Evolutionary conservation across 192 early-diverging fungal genomes (phyloP).

Genomic region (Dissophora globulifera): DNA sequence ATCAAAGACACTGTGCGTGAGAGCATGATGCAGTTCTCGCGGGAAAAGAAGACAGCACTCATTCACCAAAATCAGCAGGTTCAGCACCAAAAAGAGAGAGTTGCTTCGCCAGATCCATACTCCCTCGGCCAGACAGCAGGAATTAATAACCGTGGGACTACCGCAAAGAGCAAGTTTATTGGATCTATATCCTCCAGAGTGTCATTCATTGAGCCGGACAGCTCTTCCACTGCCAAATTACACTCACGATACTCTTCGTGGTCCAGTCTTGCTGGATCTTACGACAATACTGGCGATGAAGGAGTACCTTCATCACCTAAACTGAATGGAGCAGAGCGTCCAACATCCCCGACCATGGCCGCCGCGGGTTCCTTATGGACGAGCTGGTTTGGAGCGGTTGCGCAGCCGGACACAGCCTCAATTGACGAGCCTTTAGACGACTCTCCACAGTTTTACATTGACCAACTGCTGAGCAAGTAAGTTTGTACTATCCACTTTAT

Average conservation of each 20-base stretch:
- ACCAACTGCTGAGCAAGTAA: conserved; percentile 52
- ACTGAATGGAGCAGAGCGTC: conserved; percentile 17
- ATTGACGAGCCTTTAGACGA: conserved; percentile 32
- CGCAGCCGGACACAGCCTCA: conserved; percentile 11
- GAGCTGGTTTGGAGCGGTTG: conserved; percentile 37
- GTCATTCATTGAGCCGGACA: conserved; percentile 48
- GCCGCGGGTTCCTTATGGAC: conserved; percentile 42
- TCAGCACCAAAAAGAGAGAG: conserved; percentile 35
- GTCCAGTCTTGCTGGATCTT: conserved; percentile 48
- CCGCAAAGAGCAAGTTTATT: conserved; percentile 23
- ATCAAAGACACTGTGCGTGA: conserved; percentile 55
- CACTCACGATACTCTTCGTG: conserved; percentile 49
- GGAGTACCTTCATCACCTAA: conserved; percentile 13
- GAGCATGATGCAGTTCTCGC: conserved; percentile 50
- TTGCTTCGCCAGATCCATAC: conserved; percentile 37
- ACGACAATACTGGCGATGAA: conserved; percentile 10
- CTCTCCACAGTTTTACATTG: conserved; percentile 55
- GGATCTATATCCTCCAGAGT: conserved; percentile 47
- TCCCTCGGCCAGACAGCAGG: conserved; percentile 7
- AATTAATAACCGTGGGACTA: neutral
- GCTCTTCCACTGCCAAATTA: conserved; percentile 11
- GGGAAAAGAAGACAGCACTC: conserved; percentile 48
- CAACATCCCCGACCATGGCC: conserved; percentile 43
- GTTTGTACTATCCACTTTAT: conserved; percentile 6
- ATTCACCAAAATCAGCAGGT: conserved; percentile 53